Conservation (phyloP, 768 basidiomycete genomes). For the Termitomyces sp. region DNA sequence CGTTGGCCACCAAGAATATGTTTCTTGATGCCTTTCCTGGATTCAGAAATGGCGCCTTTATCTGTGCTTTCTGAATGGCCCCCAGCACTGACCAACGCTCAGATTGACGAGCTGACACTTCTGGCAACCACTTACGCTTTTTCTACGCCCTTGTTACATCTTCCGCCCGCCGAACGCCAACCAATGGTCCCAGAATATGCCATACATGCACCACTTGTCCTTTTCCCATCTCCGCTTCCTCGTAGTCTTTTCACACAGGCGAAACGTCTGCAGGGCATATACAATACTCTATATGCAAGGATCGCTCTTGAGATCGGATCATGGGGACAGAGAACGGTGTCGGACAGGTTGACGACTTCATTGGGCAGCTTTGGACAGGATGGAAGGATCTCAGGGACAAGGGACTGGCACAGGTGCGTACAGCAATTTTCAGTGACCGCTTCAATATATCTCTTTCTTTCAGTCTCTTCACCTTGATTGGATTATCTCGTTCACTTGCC, state of each 20-base stretch:
- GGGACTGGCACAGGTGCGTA: conserved; percentile 39
- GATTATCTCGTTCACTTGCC: conserved; percentile 85
- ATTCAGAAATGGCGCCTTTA: conserved; percentile 15
- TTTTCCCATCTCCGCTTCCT: conserved; percentile 87
- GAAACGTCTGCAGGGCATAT: conserved; percentile 60
- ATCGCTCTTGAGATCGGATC: conserved; percentile 79
- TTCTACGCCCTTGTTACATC: conserved; percentile 76
- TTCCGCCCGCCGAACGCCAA: conserved; percentile 50
- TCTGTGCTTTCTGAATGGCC: conserved; percentile 69
- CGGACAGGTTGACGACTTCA: conserved; percentile 81
- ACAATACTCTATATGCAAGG: conserved; percentile 82
- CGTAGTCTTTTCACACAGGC: conserved; percentile 63
- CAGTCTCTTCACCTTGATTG: conserved; percentile 83
- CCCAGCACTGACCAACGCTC: conserved; percentile 51
- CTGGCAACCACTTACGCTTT: conserved; percentile 81
- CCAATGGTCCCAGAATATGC: conserved; percentile 56
- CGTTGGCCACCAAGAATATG: not conserved
- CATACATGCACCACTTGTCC: conserved; percentile 85
- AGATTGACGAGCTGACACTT: conserved; percentile 54
- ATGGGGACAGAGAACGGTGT: conserved; percentile 80
- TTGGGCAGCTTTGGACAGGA: conserved; percentile 77
- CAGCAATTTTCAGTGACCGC: not conserved
- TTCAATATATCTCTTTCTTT: not conserved
- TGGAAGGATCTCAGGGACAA: conserved; percentile 75
- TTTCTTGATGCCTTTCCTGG: not conserved